Evolutionary conservation across 352 stramenopile genomes (phyloP).

Genomic region (Phytophthora vignae): DNA sequence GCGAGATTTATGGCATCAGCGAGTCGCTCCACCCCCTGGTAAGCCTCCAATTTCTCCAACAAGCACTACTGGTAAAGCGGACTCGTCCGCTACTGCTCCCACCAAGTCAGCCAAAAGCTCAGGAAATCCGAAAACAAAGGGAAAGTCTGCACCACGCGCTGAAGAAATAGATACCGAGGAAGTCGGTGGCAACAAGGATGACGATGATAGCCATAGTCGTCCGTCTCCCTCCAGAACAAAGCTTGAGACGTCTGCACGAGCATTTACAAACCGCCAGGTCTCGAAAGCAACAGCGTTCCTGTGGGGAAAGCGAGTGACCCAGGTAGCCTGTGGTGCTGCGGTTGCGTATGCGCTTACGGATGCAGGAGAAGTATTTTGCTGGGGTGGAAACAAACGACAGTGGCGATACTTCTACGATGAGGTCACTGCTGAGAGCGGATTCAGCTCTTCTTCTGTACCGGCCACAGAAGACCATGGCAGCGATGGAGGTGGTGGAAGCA

Average conservation of each 20-base stretch:
- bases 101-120: neutral
- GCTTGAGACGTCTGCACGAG: conserved; percentile 46
- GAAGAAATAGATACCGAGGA: neutral
- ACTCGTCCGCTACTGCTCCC: neutral
- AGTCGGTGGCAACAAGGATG: neutral
- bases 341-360: conserved; percentile 77
- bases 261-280: conserved; percentile 62
- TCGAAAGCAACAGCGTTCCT: conserved; percentile 76
- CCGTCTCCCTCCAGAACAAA: conserved; percentile 46
- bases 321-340: conserved; percentile 56
- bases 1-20: conserved; percentile 60
- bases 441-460: neutral
- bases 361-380: conserved; percentile 76
- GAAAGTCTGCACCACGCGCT: neutral
- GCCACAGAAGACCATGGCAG: neutral
- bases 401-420: conserved; percentile 83
- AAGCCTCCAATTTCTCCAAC: neutral
- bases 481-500: conserved; percentile 6
- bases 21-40: conserved; percentile 46
- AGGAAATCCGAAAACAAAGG: neutral
- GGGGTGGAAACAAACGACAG: conserved; percentile 72
- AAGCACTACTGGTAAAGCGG: neutral
- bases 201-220: conserved; percentile 5
- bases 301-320: conserved; percentile 72
- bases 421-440: conserved; percentile 17